Percentiles rank a stretch among this genome's conserved stretches.
Conservation (phyloP, 805 yeast genomes). For the Sungouiozyma ichnusensis region DNA sequence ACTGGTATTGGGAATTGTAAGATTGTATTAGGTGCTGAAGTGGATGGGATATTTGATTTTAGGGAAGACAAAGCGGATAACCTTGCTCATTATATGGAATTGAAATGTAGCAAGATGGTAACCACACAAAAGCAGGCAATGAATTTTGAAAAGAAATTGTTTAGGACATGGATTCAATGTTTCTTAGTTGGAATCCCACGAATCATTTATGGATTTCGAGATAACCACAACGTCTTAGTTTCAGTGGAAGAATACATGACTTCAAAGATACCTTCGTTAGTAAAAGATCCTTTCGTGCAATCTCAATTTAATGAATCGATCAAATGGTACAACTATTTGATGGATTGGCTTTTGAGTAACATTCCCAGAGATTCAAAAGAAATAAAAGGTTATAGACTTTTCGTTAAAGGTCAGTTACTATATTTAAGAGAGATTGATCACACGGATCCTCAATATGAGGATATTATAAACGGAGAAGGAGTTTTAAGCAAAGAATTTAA, state of each 20-base stretch:
- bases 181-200: conserved; percentile 75
- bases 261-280: conserved; percentile 61
- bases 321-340: conserved; percentile 57
- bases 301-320: conserved; percentile 69
- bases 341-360: conserved; percentile 2
- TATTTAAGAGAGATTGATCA: background rate
- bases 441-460: background rate
- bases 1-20: conserved; percentile 72
- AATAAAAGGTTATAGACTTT: background rate
- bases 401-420: background rate
- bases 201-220: conserved; percentile 80
- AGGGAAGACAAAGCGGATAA: conserved; percentile 38
- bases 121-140: conserved; percentile 45
- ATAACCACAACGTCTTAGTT: conserved; percentile 49
- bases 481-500: conserved; percentile 2
- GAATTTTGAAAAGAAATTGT: conserved; percentile 65
- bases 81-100: conserved; percentile 69
- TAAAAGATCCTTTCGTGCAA: conserved; percentile 33
- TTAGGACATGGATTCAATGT: conserved; percentile 89
- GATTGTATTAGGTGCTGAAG: conserved; percentile 77
- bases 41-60: conserved; percentile 85
- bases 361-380: conserved; percentile 1
- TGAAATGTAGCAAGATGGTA: conserved; percentile 62
- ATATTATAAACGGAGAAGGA: conserved; percentile 1
- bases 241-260: conserved; percentile 67